Base-by-base conservation (phyloP, 163 green algal genomes). In the Chlamydomonas reinhardtii region DNA sequence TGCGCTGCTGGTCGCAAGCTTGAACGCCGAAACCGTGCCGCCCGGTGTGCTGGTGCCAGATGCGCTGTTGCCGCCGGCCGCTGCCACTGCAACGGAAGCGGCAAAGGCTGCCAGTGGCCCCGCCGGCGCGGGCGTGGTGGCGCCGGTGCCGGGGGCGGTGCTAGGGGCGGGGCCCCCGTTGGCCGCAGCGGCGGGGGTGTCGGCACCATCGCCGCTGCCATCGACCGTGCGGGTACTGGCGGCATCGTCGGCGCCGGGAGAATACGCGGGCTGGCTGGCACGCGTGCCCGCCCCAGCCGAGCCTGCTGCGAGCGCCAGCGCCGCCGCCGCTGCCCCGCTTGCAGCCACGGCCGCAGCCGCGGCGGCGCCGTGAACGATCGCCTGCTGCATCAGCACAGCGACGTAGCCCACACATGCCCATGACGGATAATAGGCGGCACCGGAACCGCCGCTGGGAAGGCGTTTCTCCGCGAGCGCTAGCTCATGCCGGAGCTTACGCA, bases 401-500 rank as follows among this genome's bases (percentile, higher is more conserved):
- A 76, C 56, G 80, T 79, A 43, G 17, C 80, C 80, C 4, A 86
- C 56, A 37, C 68, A 74, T 1, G 54, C 35, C 80, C 80, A 86
- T 29, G 66, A 71, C 20, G 70, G 69, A 27, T 80, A 86, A 12
- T 35, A 66, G 17, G 35, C 34, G 35, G 56, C 54, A 0, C 56
- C 69, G 29, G 54, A 35, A 35, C 31, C 52, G 54, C 77, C 77
- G 56, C 35, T 66, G 34, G 80, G 80, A 35, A 86, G 70, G 15
- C 80, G 80, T 54, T 86, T 86, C 56, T 86, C 80, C 5, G 56
- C 56, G 27, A 86, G 69, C 27, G 54, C 70, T 19, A 86, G 70
- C 80, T 86, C 80, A 27, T 86, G 80, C 0, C 80, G 80, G 54
- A 86, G 35, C 70, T 86, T 86, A 35, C 80, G 80, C 56, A 86